Percentiles rank a stretch among this genome's conserved stretches.
Evolutionary conservation across 345 rosid species (phyloP).

Genomic region (Populus nigra): DNA sequence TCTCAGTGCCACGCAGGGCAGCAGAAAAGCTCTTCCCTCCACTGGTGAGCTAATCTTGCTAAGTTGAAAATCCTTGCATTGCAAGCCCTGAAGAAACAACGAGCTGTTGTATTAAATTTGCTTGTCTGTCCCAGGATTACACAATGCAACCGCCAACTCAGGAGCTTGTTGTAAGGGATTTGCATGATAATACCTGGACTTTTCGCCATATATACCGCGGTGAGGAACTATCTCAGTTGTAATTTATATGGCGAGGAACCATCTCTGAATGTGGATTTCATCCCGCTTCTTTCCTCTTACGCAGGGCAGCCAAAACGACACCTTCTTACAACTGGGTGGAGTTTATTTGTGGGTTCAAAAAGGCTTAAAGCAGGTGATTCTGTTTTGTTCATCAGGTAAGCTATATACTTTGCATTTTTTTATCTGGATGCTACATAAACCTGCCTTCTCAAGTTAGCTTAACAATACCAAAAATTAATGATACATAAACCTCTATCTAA

Average conservation of each 20-base stretch:
- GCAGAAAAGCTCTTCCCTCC: slow-evolving; percentile 98
- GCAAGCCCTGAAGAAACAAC: neutral
- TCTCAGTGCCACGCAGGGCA: slow-evolving; percentile 97
- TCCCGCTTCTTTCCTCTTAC: slow-evolving; percentile 13
- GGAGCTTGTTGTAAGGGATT: slow-evolving; percentile 90
- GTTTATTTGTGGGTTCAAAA: slow-evolving; percentile 91
- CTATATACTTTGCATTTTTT: neutral
- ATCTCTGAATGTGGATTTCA: neutral
- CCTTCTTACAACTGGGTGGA: slow-evolving; percentile 98
- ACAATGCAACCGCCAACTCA: slow-evolving; percentile 94
- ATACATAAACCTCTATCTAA: neutral
- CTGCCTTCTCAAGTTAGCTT: neutral
- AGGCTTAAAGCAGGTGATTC: slow-evolving; percentile 97
- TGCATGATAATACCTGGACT: slow-evolving; percentile 93
- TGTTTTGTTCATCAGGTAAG: slow-evolving; percentile 86
- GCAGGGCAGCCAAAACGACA: slow-evolving; percentile 99
- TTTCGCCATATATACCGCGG: slow-evolving; percentile 98
- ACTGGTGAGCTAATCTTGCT: slow-evolving; percentile 49
- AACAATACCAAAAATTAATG: neutral
- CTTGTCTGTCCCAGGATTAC: slow-evolving; percentile 56
- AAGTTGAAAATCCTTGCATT: neutral
- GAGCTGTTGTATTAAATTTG: neutral
- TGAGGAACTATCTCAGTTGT: slow-evolving; percentile 23
- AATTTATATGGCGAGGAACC: neutral
- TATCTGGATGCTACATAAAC: neutral